Evolutionary conservation across 169 alveolate species (phyloP).

Genomic region (Plasmodium falciparum): DNA sequence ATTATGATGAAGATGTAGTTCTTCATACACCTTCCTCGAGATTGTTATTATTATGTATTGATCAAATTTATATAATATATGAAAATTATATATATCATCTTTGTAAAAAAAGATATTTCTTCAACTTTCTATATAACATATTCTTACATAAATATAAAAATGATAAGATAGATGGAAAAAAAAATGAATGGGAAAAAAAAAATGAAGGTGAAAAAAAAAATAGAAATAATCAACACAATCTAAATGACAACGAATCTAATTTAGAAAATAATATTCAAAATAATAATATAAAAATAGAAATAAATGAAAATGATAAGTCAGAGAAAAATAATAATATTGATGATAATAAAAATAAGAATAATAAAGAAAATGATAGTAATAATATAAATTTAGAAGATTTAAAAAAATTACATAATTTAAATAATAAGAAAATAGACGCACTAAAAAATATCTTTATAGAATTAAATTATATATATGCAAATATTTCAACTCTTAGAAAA

Average conservation of each 20-base stretch:
- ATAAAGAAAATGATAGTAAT: constrained; percentile 5
- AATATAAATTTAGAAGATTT: constrained; percentile 38
- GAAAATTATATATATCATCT: constrained; percentile 73
- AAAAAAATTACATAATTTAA: constrained; percentile 32
- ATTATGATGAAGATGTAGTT: constrained; percentile 34
- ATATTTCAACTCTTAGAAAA: constrained; percentile 48
- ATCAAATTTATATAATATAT: constrained; percentile 62
- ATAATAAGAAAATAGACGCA: constrained; percentile 21
- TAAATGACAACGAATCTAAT: neutral
- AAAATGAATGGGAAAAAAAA: neutral
- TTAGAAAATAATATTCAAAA: neutral
- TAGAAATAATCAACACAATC: neutral
- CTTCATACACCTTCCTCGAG: constrained; percentile 72
- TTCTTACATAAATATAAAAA: constrained; percentile 15
- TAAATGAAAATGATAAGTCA: neutral
- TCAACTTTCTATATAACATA: constrained; percentile 32
- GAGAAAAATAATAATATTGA: neutral
- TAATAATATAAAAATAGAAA: neutral
- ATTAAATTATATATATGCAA: constrained; percentile 64
- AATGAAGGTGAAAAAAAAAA: neutral
- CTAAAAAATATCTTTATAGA: constrained; percentile 56
- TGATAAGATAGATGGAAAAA: constrained; percentile 11
- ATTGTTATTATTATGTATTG: constrained; percentile 58
- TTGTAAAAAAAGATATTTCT: constrained; percentile 65
- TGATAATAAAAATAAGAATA: neutral